Percentiles rank a stretch among this genome's conserved stretches.
phyloP scores from a whole-genome alignment of 2,329 filamentous ascomycete species.

The Pochonia chlamydosporia region DNA sequence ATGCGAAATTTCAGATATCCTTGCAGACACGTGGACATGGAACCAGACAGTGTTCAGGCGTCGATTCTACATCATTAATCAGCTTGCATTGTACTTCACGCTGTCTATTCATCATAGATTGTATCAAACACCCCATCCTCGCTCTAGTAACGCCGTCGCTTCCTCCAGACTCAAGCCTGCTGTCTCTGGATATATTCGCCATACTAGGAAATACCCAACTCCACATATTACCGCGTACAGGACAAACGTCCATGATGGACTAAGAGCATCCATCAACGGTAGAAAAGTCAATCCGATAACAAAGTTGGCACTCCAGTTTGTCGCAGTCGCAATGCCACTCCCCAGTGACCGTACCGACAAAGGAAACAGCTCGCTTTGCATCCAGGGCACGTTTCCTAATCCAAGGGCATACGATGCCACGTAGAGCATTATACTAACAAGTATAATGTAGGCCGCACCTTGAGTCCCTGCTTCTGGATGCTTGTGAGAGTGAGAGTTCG shows the following conservation, averaged over 20 bases:
- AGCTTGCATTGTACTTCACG: too few relatives aligned
- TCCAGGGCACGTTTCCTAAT: conserved; percentile 91
- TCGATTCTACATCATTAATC: too few relatives aligned
- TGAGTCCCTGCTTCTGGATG: conserved; percentile 14
- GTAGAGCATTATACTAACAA: conserved; percentile 73
- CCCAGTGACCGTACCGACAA: conserved; percentile 67
- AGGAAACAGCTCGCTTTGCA: conserved; percentile 89
- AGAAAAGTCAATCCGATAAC: conserved; percentile 81
- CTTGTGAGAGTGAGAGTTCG: conserved; percentile 4
- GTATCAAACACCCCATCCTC: conserved; percentile 66
- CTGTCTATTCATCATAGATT: background rate
- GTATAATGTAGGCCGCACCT: conserved; percentile 51
- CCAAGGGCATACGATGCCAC: conserved; percentile 83
- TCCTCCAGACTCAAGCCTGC: conserved; percentile 77
- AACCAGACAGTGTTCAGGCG: too few relatives aligned
- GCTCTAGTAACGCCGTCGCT: conserved; percentile 62
- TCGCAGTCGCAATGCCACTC: conserved; percentile 68
- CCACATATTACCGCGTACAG: conserved; percentile 71
- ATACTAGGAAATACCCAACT: conserved; percentile 62
- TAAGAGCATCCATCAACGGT: conserved; percentile 74
- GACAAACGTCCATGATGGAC: conserved; percentile 71
- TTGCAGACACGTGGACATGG: too few relatives aligned
- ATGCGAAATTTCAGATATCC: too few relatives aligned
- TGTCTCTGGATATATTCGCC: conserved; percentile 80
- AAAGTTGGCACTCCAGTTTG: conserved; percentile 85